Base-by-base conservation (phyloP, 2,329 filamentous ascomycete genomes). In the Chaetomiaceae sp. region DNA sequence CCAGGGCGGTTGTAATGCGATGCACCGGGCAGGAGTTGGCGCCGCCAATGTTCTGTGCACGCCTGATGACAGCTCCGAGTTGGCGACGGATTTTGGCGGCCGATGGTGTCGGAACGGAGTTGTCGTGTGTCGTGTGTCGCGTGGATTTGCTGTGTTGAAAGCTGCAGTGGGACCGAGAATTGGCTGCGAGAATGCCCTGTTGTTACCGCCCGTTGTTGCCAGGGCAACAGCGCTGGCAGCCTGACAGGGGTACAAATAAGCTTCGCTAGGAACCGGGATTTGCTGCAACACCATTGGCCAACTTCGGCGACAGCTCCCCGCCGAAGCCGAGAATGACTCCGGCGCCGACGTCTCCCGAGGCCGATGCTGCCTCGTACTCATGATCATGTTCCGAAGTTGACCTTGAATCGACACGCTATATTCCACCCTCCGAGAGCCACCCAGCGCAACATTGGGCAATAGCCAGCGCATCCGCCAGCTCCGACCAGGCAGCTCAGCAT, bases 281-380 rank as follows among this genome's bases (percentile, higher is more conserved):
- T 15, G 27, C 29, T 27, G 44, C 40, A 27, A 33, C 46, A 25
- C 27, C 40, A 56, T 56, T 56, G 54, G 56, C 40, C 47, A 40
- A 14, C 39, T 4, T 14, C 29, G 17, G 4, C 11, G 29, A 22
- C 17, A 8, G 23, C 40, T 47, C 57, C 54, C 57, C 54, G 47
- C 57, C 46, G 53, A 40, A 50, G 51, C 54, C 48, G 49, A 51
- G 44, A 39, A 46, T 43, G 43, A 50, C 50, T 58, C 50, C 50
- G 9, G 9, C n/a, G n/a, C 27, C 27, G 14, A 11, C 27, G 43
- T 51, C 14, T 23, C 19, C 42, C 23, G 1, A 42, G 19, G 23
- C 33, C 42, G 33, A 47, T 6, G 33, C 42, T 42, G 38, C 27
- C 20, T 37, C 6, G 12, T 27, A 38, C 2, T 20, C 19, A 8